Conservation (phyloP, 129 eudicot species). For the Flaveria trinervia region DNA sequence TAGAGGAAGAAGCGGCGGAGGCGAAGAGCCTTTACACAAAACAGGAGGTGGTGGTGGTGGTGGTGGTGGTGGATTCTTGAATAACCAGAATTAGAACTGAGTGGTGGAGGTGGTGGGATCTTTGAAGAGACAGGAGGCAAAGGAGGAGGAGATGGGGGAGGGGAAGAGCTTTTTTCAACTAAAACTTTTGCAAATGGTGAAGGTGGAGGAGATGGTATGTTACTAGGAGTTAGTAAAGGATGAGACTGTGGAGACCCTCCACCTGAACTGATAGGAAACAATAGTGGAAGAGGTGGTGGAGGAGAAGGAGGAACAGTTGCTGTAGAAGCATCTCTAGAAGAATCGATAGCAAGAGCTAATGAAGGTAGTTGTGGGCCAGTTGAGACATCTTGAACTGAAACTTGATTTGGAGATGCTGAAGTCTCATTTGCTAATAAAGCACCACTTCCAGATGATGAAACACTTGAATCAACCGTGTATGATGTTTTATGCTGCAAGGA, state of each 20-base stretch:
- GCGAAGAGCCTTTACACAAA: not conserved
- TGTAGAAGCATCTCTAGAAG: constrained; percentile 27
- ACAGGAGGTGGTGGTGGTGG: not conserved
- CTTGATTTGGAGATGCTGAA: constrained; percentile 34
- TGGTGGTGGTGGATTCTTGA: constrained; percentile 15
- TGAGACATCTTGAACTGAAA: constrained; percentile 24
- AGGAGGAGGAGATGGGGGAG: constrained; percentile 37
- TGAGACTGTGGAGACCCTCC: constrained; percentile 25
- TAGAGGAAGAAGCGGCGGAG: constrained; percentile 25
- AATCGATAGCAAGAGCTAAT: constrained; percentile 13
- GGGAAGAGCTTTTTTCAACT: constrained; percentile 17
- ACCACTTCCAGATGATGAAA: constrained; percentile 37
- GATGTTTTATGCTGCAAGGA: constrained; percentile 31
- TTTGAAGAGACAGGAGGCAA: constrained; percentile 30
- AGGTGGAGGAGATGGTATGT: constrained; percentile 18
- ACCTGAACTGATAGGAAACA: constrained; percentile 12
- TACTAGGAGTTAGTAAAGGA: constrained; percentile 30
- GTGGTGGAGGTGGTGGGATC: constrained; percentile 35
- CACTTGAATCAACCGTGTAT: constrained; percentile 36
- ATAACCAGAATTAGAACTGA: constrained; percentile 14
- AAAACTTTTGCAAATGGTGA: constrained; percentile 12
- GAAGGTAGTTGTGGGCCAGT: constrained; percentile 33
- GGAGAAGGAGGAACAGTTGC: constrained; percentile 28
- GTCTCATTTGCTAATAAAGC: constrained; percentile 32
- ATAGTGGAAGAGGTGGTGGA: constrained; percentile 29